These are phyloP conservation scores for Citeromyces matritensis DNA, from an alignment of 805 yeast genomes.

Conservation along the genomic window DNA sequence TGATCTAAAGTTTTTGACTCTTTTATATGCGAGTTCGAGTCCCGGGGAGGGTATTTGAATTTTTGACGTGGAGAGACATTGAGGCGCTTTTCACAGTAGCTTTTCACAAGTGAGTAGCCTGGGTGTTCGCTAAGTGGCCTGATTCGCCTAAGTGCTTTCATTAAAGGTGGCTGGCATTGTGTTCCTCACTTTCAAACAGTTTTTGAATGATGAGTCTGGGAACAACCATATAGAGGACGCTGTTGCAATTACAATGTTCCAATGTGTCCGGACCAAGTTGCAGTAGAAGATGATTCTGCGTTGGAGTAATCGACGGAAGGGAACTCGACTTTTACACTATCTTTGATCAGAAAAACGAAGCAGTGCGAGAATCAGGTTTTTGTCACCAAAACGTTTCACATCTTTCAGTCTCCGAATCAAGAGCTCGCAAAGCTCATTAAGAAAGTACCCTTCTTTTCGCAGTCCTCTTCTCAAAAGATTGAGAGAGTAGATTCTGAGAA, in stretches of 20 bases:
- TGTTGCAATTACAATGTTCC: no score
- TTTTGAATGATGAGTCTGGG: no score
- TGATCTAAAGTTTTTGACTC: not conserved
- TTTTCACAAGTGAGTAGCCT: no score
- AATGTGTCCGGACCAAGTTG: conserved; percentile 28
- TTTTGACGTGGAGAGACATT: no score
- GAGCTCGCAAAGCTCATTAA: conserved; percentile 9
- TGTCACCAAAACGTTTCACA: conserved; percentile 9
- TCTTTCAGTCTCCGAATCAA: conserved; percentile 11
- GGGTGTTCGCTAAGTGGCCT: no score
- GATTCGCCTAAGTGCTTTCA: no score
- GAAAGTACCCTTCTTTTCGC: conserved; percentile 10
- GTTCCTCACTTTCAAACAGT: no score
- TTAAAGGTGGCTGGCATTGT: no score
- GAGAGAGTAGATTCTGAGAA: conserved; percentile 13
- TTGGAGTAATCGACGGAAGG: conserved; percentile 17
- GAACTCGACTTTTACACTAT: conserved; percentile 22
- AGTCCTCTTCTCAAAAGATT: conserved; percentile 11
- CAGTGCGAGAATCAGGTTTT: conserved; percentile 8
- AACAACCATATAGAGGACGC: no score
- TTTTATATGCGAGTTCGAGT: not conserved
- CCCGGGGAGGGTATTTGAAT: no score
- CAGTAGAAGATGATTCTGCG: conserved; percentile 24
- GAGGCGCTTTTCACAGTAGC: no score
- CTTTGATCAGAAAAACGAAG: conserved; percentile 23